Percentiles rank a stretch among this genome's conserved stretches.
These are phyloP conservation scores for Gastrolobium bilobum DNA, from an alignment of 306 rosid species.

Conservation along the genomic window DNA sequence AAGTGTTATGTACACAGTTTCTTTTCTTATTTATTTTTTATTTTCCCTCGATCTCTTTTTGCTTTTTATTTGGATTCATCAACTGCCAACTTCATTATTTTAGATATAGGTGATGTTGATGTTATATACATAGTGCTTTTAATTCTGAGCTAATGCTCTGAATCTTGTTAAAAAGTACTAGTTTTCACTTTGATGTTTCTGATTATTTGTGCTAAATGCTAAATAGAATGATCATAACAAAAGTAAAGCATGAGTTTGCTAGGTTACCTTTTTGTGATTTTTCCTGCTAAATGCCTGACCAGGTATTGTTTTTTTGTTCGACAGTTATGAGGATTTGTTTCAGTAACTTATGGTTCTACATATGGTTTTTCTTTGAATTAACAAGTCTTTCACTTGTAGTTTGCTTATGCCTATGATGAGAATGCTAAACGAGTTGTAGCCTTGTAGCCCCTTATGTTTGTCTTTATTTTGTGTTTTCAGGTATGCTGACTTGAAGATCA, in stretches of 20 bases:
- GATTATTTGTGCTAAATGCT: background rate
- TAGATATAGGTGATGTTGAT: too few species aligned
- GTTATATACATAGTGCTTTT: background rate
- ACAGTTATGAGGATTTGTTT: conserved; percentile 13
- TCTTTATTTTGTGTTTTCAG: conserved; percentile 59
- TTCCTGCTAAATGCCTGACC: background rate
- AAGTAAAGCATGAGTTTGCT: background rate
- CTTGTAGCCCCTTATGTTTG: conserved; percentile 5
- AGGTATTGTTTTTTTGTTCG: background rate
- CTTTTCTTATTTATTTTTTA: too few species aligned
- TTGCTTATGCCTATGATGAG: background rate
- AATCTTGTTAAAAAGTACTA: conserved; percentile 1
- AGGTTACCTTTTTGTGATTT: background rate
- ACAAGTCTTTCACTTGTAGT: conserved; percentile 2
- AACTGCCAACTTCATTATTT: too few species aligned
- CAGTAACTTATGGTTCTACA: background rate
- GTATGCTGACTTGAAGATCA: conserved; percentile 95
- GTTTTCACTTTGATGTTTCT: background rate
- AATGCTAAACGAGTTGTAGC: conserved; percentile 31
- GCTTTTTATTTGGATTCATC: too few species aligned
- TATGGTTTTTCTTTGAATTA: conserved; percentile 4
- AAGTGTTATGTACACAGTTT: background rate
- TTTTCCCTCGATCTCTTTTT: too few species aligned
- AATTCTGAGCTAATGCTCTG: conserved; percentile 4
- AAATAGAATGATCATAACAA: conserved; percentile 25